A percentile compares a stretch with the other conserved stretches of the same genome.
phyloP scores from a whole-genome alignment of 2,329 filamentous ascomycete species.

The Daldinia sp. region DNA sequence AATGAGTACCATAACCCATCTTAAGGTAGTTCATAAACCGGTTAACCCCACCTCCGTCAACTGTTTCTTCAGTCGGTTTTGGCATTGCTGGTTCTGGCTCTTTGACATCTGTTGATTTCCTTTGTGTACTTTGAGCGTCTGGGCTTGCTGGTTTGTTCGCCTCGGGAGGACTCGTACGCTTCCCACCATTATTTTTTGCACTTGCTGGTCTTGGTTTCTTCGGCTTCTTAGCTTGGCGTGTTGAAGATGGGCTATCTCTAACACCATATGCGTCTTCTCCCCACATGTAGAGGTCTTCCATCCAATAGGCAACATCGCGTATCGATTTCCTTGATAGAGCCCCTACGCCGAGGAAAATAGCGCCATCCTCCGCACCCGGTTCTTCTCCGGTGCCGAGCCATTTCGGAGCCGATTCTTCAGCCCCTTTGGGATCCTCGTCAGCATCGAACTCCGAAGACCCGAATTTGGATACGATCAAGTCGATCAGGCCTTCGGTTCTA shows the following conservation, averaged over 20 bases:
- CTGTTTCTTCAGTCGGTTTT: constrained; percentile 37
- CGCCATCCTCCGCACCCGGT: constrained; percentile 80
- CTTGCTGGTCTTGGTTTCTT: constrained; percentile 46
- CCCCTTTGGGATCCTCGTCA: constrained; percentile 51
- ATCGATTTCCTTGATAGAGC: constrained; percentile 78
- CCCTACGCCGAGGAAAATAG: constrained; percentile 86
- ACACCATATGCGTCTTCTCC: constrained; percentile 89
- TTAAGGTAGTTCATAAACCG: constrained; percentile 74
- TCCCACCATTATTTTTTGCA: constrained; percentile 19
- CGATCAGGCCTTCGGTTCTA: constrained; percentile 84
- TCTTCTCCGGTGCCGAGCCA: constrained; percentile 83
- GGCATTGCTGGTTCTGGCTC: constrained; percentile 17
- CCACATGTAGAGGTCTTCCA: constrained; percentile 87
- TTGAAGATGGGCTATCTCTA: constrained; percentile 79
- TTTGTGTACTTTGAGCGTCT: constrained; percentile 21
- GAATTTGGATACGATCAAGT: constrained; percentile 89
- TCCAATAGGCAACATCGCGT: constrained; percentile 82
- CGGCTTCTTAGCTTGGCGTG: constrained; percentile 63
- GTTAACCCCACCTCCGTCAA: constrained; percentile 60
- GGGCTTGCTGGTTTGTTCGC: constrained; percentile 12
- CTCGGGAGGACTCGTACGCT: constrained; percentile 32
- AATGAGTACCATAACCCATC: constrained; percentile 75
- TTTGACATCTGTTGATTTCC: constrained; percentile 17
- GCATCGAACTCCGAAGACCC: constrained; percentile 59
- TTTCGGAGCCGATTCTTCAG: constrained; percentile 49